Percentiles rank a stretch among this genome's conserved stretches.
Conservation (phyloP, 2,329 filamentous ascomycete genomes). For the Paecilomyces niveus region DNA sequence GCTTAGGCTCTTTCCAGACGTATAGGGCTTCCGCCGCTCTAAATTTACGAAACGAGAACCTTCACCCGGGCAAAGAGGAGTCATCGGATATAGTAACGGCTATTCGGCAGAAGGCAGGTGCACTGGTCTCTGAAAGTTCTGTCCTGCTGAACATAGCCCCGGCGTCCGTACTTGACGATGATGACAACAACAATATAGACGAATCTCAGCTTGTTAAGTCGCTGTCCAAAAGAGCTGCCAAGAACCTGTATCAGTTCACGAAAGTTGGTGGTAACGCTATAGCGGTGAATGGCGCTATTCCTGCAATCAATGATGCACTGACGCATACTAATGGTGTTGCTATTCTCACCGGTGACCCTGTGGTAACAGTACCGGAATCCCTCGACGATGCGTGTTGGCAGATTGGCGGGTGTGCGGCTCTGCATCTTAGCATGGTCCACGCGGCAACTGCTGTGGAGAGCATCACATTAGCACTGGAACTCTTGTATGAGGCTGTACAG, state of each 20-base stretch:
- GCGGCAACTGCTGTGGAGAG: conserved; percentile 63
- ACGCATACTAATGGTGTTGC: conserved; percentile 72
- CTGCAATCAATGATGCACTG: conserved; percentile 83
- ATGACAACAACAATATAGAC: conserved; percentile 63
- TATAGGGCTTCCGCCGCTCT: conserved; percentile 88
- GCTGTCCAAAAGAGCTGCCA: conserved; percentile 64
- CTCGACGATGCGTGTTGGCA: conserved; percentile 91
- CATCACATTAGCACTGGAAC: conserved; percentile 69
- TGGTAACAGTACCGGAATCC: conserved; percentile 72
- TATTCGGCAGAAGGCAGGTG: conserved; percentile 76
- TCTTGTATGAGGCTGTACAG: conserved; percentile 77
- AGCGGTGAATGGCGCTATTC: conserved; percentile 80
- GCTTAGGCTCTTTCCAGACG: conserved; percentile 89
- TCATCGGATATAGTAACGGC: conserved; percentile 85
- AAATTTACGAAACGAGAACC: conserved; percentile 82
- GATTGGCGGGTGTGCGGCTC: conserved; percentile 79
- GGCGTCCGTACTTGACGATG: conserved; percentile 69
- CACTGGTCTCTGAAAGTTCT: conserved; percentile 71
- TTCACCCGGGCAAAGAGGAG: conserved; percentile 84
- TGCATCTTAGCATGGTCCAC: conserved; percentile 79
- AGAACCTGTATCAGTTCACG: conserved; percentile 61
- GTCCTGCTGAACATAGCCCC: conserved; percentile 80
- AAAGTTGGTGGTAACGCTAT: conserved; percentile 69
- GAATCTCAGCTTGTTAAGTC: conserved; percentile 70
- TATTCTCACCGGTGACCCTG: conserved; percentile 73